These are phyloP conservation scores for Lactarius hatsudake DNA, from an alignment of 768 basidiomycete species.

Conservation along the genomic window DNA sequence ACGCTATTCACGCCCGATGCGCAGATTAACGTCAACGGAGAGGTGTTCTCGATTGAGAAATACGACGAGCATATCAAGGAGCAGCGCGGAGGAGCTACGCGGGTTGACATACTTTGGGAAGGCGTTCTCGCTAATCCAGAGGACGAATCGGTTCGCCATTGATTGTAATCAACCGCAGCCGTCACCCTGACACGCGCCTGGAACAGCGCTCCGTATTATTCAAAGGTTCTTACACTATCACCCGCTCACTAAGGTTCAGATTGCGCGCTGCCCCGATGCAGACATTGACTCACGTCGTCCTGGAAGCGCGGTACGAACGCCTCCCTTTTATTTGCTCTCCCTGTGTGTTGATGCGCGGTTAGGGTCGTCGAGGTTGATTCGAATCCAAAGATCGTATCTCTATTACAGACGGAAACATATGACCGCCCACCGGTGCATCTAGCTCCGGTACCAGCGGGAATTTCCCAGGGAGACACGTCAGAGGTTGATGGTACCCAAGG, in stretches of 20 bases:
- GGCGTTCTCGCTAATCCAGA: background rate
- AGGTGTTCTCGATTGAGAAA: background rate
- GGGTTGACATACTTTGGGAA: background rate
- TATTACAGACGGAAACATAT: background rate
- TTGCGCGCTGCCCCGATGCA: slow-evolving; percentile 14
- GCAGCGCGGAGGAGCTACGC: background rate
- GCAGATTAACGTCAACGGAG: background rate
- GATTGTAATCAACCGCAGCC: background rate
- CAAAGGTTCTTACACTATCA: slow-evolving; percentile 14
- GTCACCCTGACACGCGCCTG: background rate
- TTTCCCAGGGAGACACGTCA: background rate
- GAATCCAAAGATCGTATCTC: background rate
- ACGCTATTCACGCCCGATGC: background rate
- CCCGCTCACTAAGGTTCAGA: slow-evolving; percentile 8
- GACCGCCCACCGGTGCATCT: slow-evolving; percentile 7
- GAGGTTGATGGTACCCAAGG: background rate
- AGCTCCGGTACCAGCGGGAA: slow-evolving; percentile 18
- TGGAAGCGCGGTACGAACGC: slow-evolving; percentile 3
- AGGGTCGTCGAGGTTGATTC: background rate
- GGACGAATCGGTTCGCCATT: background rate
- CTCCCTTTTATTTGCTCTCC: background rate
- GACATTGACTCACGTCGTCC: background rate
- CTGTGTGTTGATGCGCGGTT: background rate
- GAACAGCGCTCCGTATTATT: background rate
- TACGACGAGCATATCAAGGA: background rate